These are phyloP conservation scores for Hordeum marinum DNA, from an alignment of 176 grass and related monocot genomes.

Conservation along the genomic window DNA sequence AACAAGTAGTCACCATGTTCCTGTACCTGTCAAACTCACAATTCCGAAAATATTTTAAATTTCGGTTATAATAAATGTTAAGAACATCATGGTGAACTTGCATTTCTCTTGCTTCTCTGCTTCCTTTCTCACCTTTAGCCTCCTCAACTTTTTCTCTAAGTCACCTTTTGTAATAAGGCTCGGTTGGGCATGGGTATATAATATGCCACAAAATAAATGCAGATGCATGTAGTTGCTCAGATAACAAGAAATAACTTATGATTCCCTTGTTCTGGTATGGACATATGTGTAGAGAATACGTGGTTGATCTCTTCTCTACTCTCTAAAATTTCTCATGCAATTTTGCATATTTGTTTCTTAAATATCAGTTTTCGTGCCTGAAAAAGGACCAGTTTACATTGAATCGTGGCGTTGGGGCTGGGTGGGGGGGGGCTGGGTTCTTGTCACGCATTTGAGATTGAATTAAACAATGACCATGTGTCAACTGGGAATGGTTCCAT, in stretches of 20 bases:
- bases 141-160: not conserved
- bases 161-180: not conserved
- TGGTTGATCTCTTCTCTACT: not conserved
- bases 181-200: not conserved
- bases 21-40: not conserved
- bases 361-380: too few relatives aligned
- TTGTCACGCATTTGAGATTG: too few relatives aligned
- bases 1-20: not conserved
- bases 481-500: too few relatives aligned
- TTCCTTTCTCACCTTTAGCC: not conserved
- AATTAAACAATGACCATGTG: too few relatives aligned
- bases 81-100: not conserved
- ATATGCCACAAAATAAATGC: not conserved
- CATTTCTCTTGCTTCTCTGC: not conserved
- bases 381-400: too few relatives aligned
- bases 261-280: not conserved
- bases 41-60: not conserved
- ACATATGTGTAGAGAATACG: not conserved
- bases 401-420: too few relatives aligned
- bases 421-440: too few relatives aligned
- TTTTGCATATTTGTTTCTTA: too few relatives aligned
- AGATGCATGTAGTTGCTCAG: not conserved
- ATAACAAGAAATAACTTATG: not conserved
- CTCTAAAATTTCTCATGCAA: too few relatives aligned
- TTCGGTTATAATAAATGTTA: not conserved